Conservation (phyloP, 768 basidiomycete genomes). For the Pisolithus microcarpus region DNA sequence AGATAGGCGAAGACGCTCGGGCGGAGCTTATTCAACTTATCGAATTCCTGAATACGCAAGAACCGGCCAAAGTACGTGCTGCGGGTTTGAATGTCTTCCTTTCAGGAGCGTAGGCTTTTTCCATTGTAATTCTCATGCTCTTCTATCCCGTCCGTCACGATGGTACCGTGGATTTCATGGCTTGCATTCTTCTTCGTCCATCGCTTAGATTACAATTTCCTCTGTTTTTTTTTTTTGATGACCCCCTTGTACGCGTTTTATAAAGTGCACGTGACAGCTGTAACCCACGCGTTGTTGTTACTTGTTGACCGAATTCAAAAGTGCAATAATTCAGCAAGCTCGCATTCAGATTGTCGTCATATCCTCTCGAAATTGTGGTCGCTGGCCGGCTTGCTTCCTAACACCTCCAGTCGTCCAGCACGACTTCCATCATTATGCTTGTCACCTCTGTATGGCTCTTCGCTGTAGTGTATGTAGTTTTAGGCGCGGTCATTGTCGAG, state of each 20-base stretch:
- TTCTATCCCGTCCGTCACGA: background rate
- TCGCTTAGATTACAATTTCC: conserved; percentile 17
- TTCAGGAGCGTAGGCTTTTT: conserved; percentile 30
- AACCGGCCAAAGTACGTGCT: conserved; percentile 73
- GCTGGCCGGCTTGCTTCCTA: conserved; percentile 49
- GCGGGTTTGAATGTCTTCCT: conserved; percentile 61
- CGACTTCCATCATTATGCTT: conserved; percentile 56
- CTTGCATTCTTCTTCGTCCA: conserved; percentile 3
- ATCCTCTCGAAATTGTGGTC: conserved; percentile 35
- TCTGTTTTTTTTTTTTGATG: no score
- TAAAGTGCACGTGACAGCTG: conserved; percentile 22
- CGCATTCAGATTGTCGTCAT: background rate
- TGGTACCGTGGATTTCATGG: conserved; percentile 1
- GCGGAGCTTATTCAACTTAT: conserved; percentile 71
- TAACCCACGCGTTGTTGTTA: conserved; percentile 15
- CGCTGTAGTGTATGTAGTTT: conserved; percentile 31
- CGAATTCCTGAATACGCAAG: conserved; percentile 61
- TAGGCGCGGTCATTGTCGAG: conserved; percentile 43
- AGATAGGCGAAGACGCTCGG: conserved; percentile 74
- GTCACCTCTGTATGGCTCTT: conserved; percentile 51
- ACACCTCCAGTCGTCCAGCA: conserved; percentile 35
- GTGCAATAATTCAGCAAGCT: conserved; percentile 2
- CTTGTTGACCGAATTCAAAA: conserved; percentile 2
- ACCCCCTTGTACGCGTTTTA: conserved; percentile 7
- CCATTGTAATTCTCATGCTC: background rate